Conservation (phyloP, 257 asterid genomes). For the Asclepias syriaca region DNA sequence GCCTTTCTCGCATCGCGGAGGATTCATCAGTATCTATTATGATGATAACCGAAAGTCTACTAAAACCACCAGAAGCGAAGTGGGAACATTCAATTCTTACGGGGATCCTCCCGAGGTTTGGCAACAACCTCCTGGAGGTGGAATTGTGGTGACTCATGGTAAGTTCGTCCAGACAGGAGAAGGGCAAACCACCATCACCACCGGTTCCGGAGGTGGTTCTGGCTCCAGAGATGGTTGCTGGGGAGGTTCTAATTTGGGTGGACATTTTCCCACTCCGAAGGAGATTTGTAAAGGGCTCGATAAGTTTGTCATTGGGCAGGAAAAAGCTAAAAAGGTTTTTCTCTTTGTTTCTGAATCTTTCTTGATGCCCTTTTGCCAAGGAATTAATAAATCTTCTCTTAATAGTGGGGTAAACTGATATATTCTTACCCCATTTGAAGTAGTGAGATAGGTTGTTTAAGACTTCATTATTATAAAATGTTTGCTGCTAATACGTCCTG, state of each 20-base stretch:
- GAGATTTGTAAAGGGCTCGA: constrained; percentile 95
- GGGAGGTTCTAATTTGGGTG: constrained; percentile 92
- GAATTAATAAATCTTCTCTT: background rate
- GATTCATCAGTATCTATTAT: constrained; percentile 27
- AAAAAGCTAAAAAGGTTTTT: constrained; percentile 88
- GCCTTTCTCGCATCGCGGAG: constrained; percentile 46
- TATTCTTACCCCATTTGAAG: background rate
- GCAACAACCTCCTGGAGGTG: constrained; percentile 86
- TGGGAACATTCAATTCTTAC: constrained; percentile 42
- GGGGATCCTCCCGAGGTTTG: constrained; percentile 99
- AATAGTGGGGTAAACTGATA: background rate
- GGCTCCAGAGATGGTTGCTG: constrained; percentile 63
- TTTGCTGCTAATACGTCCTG: background rate
- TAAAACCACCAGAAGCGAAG: constrained; percentile 24
- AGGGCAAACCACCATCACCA: constrained; percentile 33
- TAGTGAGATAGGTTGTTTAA: background rate
- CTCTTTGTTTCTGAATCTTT: constrained; percentile 1
- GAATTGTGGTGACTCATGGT: constrained; percentile 56
- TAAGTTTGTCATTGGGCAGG: constrained; percentile 95
- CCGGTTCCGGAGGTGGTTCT: constrained; percentile 55
- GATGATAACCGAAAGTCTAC: constrained; percentile 20
- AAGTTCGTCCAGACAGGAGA: constrained; percentile 54
- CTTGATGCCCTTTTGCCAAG: background rate
- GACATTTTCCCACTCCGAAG: constrained; percentile 82
- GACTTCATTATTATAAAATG: background rate